These are phyloP conservation scores for Aspergillus aculeatus DNA, from an alignment of 2,329 filamentous ascomycete species.

Conservation along the genomic window DNA sequence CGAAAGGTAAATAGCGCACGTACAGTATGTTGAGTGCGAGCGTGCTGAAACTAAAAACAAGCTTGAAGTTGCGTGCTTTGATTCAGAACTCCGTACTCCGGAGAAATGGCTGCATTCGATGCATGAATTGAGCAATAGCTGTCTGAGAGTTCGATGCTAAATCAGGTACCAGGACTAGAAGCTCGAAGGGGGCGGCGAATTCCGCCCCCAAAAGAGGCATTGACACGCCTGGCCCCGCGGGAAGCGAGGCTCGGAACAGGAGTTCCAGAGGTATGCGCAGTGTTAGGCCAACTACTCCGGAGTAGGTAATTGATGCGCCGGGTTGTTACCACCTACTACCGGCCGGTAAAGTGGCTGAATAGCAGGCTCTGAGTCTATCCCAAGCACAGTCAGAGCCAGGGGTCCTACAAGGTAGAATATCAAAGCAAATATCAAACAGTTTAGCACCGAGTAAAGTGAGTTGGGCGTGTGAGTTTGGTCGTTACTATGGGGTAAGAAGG, in stretches of 20 bases:
- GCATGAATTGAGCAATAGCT: not conserved
- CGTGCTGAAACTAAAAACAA: not conserved
- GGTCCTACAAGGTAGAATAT: no score
- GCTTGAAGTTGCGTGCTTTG: not conserved
- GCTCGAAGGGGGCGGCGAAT: slow-evolving; percentile 7
- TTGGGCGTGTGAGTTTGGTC: not conserved
- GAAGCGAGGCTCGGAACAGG: not conserved
- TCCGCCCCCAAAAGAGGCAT: slow-evolving; percentile 6
- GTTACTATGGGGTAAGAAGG: not conserved
- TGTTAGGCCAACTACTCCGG: not conserved
- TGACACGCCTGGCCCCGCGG: not conserved
- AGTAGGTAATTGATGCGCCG: not conserved
- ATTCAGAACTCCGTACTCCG: not conserved
- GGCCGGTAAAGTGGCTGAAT: not conserved
- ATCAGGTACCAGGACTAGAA: not conserved
- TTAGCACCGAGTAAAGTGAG: not conserved
- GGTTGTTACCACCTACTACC: not conserved
- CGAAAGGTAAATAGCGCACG: not conserved
- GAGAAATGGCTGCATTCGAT: not conserved
- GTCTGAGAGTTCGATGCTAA: slow-evolving; percentile 1
- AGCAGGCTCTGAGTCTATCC: not conserved
- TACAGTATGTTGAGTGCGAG: not conserved
- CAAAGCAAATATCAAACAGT: no score
- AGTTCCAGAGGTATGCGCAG: not conserved
- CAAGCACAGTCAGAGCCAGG: not conserved